These are phyloP conservation scores for Zoysia matrella DNA, from an alignment of 202 grass and related monocot species.

Conservation along the genomic window DNA sequence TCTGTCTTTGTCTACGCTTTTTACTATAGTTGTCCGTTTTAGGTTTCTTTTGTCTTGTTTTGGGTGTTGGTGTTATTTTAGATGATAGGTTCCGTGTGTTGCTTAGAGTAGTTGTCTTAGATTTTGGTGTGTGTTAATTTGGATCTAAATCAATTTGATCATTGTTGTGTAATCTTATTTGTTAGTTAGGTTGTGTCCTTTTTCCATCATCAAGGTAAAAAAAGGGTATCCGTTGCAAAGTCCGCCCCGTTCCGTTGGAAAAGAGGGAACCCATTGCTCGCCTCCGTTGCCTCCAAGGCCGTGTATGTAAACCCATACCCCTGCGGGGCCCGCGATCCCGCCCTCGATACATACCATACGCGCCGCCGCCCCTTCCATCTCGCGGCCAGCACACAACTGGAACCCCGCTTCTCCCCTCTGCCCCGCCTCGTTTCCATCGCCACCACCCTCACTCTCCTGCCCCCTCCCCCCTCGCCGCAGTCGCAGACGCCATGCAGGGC, in stretches of 20 bases:
- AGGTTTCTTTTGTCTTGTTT: no score
- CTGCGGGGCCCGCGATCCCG: slow-evolving; percentile 43
- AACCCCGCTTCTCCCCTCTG: background rate
- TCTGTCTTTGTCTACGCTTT: no score
- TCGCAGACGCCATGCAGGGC: slow-evolving; percentile 51
- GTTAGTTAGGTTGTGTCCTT: no score
- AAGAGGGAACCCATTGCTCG: slow-evolving; percentile 14
- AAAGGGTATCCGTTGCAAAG: background rate
- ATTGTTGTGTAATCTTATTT: no score
- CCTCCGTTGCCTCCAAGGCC: slow-evolving; percentile 34
- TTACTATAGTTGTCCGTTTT: no score
- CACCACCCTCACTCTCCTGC: slow-evolving; percentile 28
- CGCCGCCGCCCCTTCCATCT: background rate
- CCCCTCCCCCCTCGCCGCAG: background rate
- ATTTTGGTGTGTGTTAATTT: no score
- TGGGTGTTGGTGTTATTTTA: no score
- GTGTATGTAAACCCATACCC: no score
- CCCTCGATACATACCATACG: slow-evolving; percentile 33
- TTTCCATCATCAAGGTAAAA: background rate
- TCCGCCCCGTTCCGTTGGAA: slow-evolving; percentile 28
- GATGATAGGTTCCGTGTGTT: no score
- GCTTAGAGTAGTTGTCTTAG: no score
- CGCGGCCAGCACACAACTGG: slow-evolving; percentile 4
- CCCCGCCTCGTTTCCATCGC: slow-evolving; percentile 66
- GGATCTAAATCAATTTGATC: no score